Evolutionary conservation across 192 early-diverging fungal genomes (phyloP).

Genomic region (Glomus cerebriforme): DNA sequence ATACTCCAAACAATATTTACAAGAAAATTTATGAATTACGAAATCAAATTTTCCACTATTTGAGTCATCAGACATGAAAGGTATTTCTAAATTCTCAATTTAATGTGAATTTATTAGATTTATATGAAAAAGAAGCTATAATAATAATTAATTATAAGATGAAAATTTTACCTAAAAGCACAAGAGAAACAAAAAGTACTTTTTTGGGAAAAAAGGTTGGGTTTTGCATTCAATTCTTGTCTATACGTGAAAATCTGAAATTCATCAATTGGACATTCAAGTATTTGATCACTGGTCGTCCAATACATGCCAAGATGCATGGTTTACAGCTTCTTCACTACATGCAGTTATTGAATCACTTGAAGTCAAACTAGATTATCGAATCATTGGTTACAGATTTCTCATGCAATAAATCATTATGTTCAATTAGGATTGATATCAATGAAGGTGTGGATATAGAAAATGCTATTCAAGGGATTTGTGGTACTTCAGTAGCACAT

Average conservation of each 20-base stretch:
- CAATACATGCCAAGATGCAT: slow-evolving; percentile 1
- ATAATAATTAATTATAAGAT: slow-evolving; percentile 15
- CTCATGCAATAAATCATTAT: neutral
- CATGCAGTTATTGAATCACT: no score
- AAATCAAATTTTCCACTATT: neutral
- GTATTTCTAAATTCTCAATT: no score
- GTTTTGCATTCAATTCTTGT: no score
- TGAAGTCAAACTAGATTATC: no score
- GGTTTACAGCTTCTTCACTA: neutral
- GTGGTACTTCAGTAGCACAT: no score
- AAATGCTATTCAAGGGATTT: no score
- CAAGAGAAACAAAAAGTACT: neutral
- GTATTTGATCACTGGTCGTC: slow-evolving; percentile 3
- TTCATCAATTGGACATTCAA: neutral
- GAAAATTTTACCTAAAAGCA: slow-evolving; percentile 13
- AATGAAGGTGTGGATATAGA: neutral
- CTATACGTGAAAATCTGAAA: no score
- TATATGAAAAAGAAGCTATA: neutral
- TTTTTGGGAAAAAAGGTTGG: neutral
- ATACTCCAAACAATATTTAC: neutral
- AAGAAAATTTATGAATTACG: no score
- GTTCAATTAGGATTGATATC: neutral
- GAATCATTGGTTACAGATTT: no score
- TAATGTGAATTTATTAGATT: no score
- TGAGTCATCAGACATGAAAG: neutral